These are phyloP conservation scores for Ceratobasidium sp. DNA, from an alignment of 1,284 basidiomycete genomes.

Conservation along the genomic window DNA sequence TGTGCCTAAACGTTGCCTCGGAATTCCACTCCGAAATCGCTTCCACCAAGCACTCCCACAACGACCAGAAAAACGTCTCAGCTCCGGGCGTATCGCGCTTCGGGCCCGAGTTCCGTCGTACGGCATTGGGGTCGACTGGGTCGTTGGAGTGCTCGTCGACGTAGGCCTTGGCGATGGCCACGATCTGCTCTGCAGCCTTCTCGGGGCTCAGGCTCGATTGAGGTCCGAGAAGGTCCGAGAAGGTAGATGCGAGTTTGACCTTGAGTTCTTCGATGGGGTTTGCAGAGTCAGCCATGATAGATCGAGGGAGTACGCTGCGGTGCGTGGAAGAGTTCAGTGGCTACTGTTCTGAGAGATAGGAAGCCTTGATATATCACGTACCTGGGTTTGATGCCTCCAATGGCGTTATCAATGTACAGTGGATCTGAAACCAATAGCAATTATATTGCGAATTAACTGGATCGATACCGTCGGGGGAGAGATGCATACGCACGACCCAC, in stretches of 20 bases:
- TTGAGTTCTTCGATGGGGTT: not conserved
- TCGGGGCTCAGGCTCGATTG: not conserved
- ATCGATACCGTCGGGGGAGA: not conserved
- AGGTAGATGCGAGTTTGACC: not conserved
- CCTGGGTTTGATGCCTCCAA: not conserved
- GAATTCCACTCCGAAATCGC: constrained; percentile 4
- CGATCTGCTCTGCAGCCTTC: not conserved
- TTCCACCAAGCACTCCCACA: constrained; percentile 12
- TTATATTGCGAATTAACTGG: not conserved
- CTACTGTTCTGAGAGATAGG: not conserved
- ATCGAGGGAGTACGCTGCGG: not conserved
- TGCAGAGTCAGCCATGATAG: constrained; percentile 12
- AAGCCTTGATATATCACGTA: not conserved
- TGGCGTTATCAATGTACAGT: not conserved
- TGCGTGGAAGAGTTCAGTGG: not conserved
- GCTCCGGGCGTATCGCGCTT: constrained; percentile 34
- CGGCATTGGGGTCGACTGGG: not conserved
- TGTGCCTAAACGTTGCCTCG: not conserved
- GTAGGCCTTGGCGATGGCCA: not conserved
- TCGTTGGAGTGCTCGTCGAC: not conserved
- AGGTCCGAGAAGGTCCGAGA: not conserved
- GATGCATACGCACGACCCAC: not conserved
- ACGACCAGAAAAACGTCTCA: constrained; percentile 29
- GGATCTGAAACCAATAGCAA: not conserved
- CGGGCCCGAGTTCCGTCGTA: not conserved